Percentiles rank a stretch among this genome's conserved stretches.
Evolutionary conservation across 2,329 filamentous ascomycete genomes (phyloP).

Genomic region (Anisogramma anomala): DNA sequence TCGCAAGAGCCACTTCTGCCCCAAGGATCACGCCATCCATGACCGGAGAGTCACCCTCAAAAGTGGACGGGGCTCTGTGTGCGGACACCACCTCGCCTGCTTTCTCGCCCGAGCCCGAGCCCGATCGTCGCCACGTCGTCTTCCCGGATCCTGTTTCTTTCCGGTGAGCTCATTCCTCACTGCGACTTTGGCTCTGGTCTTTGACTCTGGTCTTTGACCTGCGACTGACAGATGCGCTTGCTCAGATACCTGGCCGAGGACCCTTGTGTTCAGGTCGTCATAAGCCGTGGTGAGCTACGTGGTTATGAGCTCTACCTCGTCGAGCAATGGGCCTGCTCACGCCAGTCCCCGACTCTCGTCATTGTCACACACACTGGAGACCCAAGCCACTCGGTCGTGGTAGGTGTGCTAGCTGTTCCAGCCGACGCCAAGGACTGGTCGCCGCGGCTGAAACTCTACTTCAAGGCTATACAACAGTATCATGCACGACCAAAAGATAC

Average conservation of each 20-base stretch:
- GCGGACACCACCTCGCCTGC: slow-evolving; percentile 15
- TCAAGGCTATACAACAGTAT: slow-evolving; percentile 73
- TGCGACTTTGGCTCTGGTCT: no score
- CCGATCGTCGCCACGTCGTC: slow-evolving; percentile 36
- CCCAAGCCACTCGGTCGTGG: slow-evolving; percentile 62
- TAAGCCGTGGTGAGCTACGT: slow-evolving; percentile 55
- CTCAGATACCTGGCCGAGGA: slow-evolving; percentile 75
- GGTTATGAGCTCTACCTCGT: slow-evolving; percentile 92
- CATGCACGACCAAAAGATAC: slow-evolving; percentile 79
- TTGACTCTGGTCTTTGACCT: neutral
- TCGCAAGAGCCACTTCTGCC: slow-evolving; percentile 15
- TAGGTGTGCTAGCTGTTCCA: slow-evolving; percentile 71
- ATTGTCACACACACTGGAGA: slow-evolving; percentile 93
- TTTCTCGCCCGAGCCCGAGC: slow-evolving; percentile 20
- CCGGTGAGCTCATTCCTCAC: slow-evolving; percentile 26
- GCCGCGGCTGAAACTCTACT: slow-evolving; percentile 65
- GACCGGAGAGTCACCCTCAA: slow-evolving; percentile 7
- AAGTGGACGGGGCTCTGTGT: slow-evolving; percentile 18
- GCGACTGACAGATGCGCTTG: neutral
- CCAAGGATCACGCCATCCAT: slow-evolving; percentile 13
- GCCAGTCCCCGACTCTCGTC: slow-evolving; percentile 77
- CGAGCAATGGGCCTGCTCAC: slow-evolving; percentile 95
- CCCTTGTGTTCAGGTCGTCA: slow-evolving; percentile 59
- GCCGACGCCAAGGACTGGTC: slow-evolving; percentile 73
- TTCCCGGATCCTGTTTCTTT: slow-evolving; percentile 49